These are phyloP conservation scores for Botrytis hyacinthi DNA, from an alignment of 2,329 filamentous ascomycete species.

Conservation along the genomic window DNA sequence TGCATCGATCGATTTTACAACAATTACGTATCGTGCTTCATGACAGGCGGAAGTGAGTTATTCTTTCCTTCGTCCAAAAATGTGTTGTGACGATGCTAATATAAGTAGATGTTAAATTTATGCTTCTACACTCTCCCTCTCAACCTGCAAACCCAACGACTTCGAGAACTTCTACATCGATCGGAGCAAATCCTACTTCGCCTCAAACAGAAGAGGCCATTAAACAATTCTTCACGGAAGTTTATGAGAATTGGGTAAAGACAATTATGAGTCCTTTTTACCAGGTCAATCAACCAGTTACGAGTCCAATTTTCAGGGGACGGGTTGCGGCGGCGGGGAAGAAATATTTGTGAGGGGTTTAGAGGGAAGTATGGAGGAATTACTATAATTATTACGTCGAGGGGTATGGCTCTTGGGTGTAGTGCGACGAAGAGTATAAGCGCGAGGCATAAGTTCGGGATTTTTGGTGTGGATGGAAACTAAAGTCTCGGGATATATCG, in stretches of 20 bases:
- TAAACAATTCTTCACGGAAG: conserved; percentile 88
- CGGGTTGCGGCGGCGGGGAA: conserved; percentile 84
- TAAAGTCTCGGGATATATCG: neutral
- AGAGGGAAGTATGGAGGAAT: neutral
- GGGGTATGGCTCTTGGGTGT: neutral
- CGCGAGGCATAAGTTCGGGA: neutral
- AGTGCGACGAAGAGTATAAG: neutral
- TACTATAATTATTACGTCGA: neutral
- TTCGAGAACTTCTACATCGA: conserved; percentile 62
- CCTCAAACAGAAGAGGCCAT: conserved; percentile 94
- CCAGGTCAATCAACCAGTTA: conserved; percentile 76
- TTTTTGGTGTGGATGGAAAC: neutral
- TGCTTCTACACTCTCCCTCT: conserved; percentile 83
- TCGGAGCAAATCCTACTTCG: conserved; percentile 80
- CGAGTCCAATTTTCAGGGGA: conserved; percentile 79
- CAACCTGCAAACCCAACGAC: conserved; percentile 45
- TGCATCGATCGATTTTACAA: conserved; percentile 96
- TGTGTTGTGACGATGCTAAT: neutral
- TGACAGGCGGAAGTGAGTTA: conserved; percentile 70
- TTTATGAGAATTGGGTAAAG: conserved; percentile 97
- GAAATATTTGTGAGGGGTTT: conserved; percentile 73
- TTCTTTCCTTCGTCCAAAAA: neutral
- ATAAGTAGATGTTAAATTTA: conserved; percentile 71
- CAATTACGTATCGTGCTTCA: conserved; percentile 90
- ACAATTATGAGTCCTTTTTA: conserved; percentile 98